Evolutionary conservation across 2,329 filamentous ascomycete genomes (phyloP), one percentile per base, ranked within the genome.

Genomic region (Ophiosphaerella korrae): DNA sequence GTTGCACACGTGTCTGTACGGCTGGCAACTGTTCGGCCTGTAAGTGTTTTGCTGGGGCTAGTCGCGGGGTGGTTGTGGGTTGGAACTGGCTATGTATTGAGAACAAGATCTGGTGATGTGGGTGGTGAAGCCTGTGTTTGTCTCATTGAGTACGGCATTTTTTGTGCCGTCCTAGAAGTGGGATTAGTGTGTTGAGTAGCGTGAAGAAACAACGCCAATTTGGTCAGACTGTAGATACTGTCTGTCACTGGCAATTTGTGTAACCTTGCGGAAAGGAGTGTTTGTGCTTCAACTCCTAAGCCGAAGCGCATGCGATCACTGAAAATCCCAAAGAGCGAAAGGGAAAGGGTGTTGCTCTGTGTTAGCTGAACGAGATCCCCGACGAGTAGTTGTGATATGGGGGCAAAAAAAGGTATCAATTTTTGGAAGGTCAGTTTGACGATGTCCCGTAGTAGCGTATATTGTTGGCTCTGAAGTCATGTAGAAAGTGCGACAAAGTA

Each of bases 21-120:
- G 48, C n/a, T 7, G 40, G 38, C 55, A 58, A n/a, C 14, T 32
- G 38, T 49, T 55, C 21, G 9, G 23, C 16, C 11, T 18, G 14
- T 31, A 24, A 16, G 42, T 14, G n/a, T 32, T 11, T 38, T 18
- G 41, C 3, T 43, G 45, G 23, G 7, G 24, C 49, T 48, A 58
- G 16, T 53, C 32, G n/a, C n/a, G 35, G 18, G 47, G 48, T 26
- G 52, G 14, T n/a, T 23, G 34, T 14, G 49, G 46, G 4, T n/a
- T 21, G 2, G 39, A 42, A n/a, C 18, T 16, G 8, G 39, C 46
- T n/a, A 43, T 12, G 13, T 37, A 24, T 13, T 9, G 18, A 3
- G 46, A 9, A 23, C 14, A n/a, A 29, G 23, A 18, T 14, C 14
- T 26, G 26, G 43, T n/a, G 6, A 34, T 16, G 3, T 42, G 4